phyloP scores from a whole-genome alignment of 2,329 filamentous ascomycete species.

The Diplodia sapinea region DNA sequence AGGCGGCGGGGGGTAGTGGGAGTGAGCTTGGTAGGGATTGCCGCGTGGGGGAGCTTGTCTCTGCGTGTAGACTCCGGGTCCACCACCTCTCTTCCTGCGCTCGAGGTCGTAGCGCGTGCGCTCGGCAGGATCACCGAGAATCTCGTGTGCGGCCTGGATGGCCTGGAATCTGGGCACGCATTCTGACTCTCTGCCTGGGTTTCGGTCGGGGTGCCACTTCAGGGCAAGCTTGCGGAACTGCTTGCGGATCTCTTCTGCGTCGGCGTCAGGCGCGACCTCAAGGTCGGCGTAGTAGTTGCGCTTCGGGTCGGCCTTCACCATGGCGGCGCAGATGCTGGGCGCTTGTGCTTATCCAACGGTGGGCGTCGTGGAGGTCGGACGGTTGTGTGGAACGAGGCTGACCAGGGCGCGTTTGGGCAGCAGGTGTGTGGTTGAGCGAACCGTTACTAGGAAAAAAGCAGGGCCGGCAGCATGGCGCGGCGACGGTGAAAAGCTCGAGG shows the following conservation, averaged over 20 bases:
- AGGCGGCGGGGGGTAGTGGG: slow-evolving; percentile 52
- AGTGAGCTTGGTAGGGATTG: slow-evolving; percentile 33
- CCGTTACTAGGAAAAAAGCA: slow-evolving; percentile 28
- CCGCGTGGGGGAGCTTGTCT: slow-evolving; percentile 24
- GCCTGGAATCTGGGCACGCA: slow-evolving; percentile 82
- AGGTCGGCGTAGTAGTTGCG: slow-evolving; percentile 88
- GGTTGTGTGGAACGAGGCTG: slow-evolving; percentile 19
- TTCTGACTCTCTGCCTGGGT: slow-evolving; percentile 80
- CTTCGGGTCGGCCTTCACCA: slow-evolving; percentile 71
- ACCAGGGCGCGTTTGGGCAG: slow-evolving; percentile 27
- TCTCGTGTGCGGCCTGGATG: slow-evolving; percentile 84
- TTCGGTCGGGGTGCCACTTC: slow-evolving; percentile 87
- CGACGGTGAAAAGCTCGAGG: slow-evolving; percentile 3
- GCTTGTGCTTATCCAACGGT: neutral
- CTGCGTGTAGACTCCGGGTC: slow-evolving; percentile 12
- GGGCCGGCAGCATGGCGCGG: slow-evolving; percentile 26
- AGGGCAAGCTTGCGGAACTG: slow-evolving; percentile 85
- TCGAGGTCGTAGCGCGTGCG: slow-evolving; percentile 68
- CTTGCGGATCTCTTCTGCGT: slow-evolving; percentile 79
- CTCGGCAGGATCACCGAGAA: slow-evolving; percentile 66
- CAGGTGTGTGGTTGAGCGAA: slow-evolving; percentile 6
- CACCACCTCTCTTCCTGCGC: slow-evolving; percentile 52
- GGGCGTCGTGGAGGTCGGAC: slow-evolving; percentile 22
- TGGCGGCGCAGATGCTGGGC: slow-evolving; percentile 48
- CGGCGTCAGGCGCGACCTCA: slow-evolving; percentile 70